A percentile compares a stretch with the other conserved stretches of the same genome.
These are phyloP conservation scores for Ceratocystis cubensis DNA, from an alignment of 2,329 filamentous ascomycete species.

Conservation along the genomic window DNA sequence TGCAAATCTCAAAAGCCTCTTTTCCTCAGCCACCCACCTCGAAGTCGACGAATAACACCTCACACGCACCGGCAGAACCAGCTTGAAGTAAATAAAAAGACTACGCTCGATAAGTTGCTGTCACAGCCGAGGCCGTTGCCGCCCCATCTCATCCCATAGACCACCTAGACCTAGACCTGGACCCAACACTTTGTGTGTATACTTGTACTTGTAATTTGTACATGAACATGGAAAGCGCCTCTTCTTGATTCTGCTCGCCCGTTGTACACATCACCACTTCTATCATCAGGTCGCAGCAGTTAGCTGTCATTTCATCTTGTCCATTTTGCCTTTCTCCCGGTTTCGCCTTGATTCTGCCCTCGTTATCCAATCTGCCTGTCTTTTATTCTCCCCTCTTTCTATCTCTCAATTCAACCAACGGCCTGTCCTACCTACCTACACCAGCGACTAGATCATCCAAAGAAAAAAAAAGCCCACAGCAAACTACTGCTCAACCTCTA, in stretches of 20 bases:
- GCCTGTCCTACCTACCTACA: background rate
- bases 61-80: background rate
- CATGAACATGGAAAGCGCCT: conserved; percentile 11
- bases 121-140: background rate
- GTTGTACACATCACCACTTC: background rate
- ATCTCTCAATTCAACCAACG: no score
- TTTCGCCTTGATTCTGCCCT: background rate
- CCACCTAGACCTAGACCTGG: background rate
- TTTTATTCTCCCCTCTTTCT: background rate
- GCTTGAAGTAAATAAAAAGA: background rate
- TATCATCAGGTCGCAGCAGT: background rate
- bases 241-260: conserved; percentile 13
- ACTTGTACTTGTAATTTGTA: background rate
- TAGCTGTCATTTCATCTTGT: background rate
- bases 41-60: background rate
- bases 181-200: background rate
- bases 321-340: background rate
- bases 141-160: background rate
- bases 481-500: background rate
- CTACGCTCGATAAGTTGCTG: background rate
- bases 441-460: background rate
- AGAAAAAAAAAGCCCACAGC: background rate
- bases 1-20: background rate
- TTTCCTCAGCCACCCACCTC: background rate
- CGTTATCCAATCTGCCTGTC: background rate